Percentiles rank a stretch among this genome's conserved stretches.
Evolutionary conservation across 2,329 filamentous ascomycete species (phyloP).

Genomic region (Pseudocercospora musae): DNA sequence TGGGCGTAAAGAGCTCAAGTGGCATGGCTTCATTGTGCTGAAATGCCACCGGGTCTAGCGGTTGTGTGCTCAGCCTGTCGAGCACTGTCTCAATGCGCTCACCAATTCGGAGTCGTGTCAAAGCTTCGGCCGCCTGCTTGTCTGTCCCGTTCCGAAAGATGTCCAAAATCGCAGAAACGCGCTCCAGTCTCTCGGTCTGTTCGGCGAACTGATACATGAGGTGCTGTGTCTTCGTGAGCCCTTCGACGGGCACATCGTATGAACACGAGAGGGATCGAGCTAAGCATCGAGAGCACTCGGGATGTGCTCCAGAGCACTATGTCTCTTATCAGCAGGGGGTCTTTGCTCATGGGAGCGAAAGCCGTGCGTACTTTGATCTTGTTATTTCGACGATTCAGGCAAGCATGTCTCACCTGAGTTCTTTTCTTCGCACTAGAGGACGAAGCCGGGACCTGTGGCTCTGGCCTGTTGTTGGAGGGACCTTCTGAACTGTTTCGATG

Average conservation of each 20-base stretch:
- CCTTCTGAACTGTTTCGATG: too few species aligned
- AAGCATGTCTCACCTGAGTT: slow-evolving; percentile 3
- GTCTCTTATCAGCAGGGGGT: neutral
- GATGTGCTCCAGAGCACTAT: slow-evolving; percentile 22
- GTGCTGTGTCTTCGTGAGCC: slow-evolving; percentile 25
- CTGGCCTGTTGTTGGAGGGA: too few species aligned
- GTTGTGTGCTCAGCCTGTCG: neutral
- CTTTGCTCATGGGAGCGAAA: neutral
- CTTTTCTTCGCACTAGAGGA: neutral
- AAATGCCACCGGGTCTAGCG: neutral
- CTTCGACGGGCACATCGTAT: slow-evolving; percentile 25
- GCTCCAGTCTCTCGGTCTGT: slow-evolving; percentile 14
- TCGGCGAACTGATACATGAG: slow-evolving; percentile 19
- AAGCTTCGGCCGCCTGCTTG: slow-evolving; percentile 19
- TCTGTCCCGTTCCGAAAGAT: slow-evolving; percentile 22
- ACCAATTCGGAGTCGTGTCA: slow-evolving; percentile 25
- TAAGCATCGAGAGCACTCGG: slow-evolving; percentile 17
- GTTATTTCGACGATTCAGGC: slow-evolving; percentile 3
- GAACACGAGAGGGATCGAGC: slow-evolving; percentile 12
- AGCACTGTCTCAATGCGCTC: slow-evolving; percentile 14
- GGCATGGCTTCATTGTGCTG: neutral
- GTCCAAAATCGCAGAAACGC: slow-evolving; percentile 14
- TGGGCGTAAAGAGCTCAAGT: neutral
- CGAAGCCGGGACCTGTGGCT: neutral
- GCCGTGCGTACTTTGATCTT: neutral